Base-by-base conservation (phyloP, 1,284 basidiomycete genomes). In the Schizopora paradoxa region DNA sequence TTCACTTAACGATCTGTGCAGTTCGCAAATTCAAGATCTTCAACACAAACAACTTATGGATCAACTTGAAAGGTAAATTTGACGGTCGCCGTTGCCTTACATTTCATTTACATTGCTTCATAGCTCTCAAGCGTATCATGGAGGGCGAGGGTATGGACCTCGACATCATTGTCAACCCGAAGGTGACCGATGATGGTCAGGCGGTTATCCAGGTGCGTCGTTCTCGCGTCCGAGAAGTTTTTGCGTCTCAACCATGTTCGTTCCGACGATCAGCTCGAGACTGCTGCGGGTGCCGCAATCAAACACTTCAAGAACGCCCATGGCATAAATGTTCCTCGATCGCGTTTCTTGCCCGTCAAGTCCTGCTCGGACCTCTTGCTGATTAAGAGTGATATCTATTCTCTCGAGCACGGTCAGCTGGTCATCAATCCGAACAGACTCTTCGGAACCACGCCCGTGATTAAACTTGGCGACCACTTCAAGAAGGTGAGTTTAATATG, bases 21-120 rank as follows among this genome's bases (percentile, higher is more conserved):
- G 74, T 90, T 43, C 82, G 86, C 56, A 93, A 92, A 68, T 93
- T 93, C 81, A 92, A 92, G 78, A 87, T 87, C 64, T 93, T 94
- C 79, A 94, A 93, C 76, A 94, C 92, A 51, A 97, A 97, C 82
- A 98, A 96, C 73, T 71, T 95, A 59, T 96, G 94, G 95, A 81
- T 97, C 69, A 91, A 97, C 73, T 74, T 99, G 52, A 80, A 76
- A 63, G 84, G 78, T 78, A 51, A 38, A 55, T 44, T 26, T 21
- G 39, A 35, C 43, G 7, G 32, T 34, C 4, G 37, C n/a, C 5
- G 5, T 14, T 21, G 6, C 6, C 1, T 16, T 50, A 25, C 34
- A 35, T 45, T 25, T 28, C 42, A 26, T 32, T 49, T 46, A 18
- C 14, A 48, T 32, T 35, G 16, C 56, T 36, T 56, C 25, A 11